These are phyloP conservation scores for Mortierella sp. DNA, from an alignment of 371 early-diverging fungal genomes.

Conservation along the genomic window DNA sequence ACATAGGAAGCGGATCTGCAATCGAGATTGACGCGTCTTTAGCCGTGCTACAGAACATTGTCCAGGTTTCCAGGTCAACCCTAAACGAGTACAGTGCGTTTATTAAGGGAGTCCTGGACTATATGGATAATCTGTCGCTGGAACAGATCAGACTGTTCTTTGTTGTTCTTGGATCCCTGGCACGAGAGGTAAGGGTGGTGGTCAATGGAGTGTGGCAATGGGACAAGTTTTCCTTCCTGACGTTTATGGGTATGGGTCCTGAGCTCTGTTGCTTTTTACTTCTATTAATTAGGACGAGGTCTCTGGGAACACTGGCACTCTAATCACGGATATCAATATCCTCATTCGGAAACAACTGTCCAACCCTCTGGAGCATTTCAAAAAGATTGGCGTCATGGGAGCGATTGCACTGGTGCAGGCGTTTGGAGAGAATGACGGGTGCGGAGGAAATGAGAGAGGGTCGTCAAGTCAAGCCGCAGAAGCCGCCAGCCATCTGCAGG, in stretches of 20 bases:
- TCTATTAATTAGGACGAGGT: slow-evolving; percentile 45
- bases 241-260: too few species aligned
- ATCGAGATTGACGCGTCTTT: slow-evolving; percentile 77
- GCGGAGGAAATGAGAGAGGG: slow-evolving; percentile 17
- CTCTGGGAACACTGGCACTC: slow-evolving; percentile 30
- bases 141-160: slow-evolving; percentile 78
- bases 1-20: slow-evolving; percentile 81
- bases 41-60: slow-evolving; percentile 67
- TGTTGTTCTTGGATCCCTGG: slow-evolving; percentile 75
- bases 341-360: slow-evolving; percentile 86
- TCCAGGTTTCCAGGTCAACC: slow-evolving; percentile 58
- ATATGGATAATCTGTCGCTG: slow-evolving; percentile 74
- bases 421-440: slow-evolving; percentile 61
- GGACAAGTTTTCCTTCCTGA: background rate
- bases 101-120: slow-evolving; percentile 84
- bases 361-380: slow-evolving; percentile 75
- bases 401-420: slow-evolving; percentile 78
- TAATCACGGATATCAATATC: slow-evolving; percentile 79
- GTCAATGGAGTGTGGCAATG: background rate
- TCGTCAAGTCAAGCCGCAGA: slow-evolving; percentile 39
- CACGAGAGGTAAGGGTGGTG: slow-evolving; percentile 63
- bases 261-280: background rate
- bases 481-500: slow-evolving; percentile 28
- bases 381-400: slow-evolving; percentile 82
- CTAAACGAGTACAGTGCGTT: slow-evolving; percentile 75